Conservation (phyloP, 78 protist species). For the Mastigamoeba balamuthi region DNA sequence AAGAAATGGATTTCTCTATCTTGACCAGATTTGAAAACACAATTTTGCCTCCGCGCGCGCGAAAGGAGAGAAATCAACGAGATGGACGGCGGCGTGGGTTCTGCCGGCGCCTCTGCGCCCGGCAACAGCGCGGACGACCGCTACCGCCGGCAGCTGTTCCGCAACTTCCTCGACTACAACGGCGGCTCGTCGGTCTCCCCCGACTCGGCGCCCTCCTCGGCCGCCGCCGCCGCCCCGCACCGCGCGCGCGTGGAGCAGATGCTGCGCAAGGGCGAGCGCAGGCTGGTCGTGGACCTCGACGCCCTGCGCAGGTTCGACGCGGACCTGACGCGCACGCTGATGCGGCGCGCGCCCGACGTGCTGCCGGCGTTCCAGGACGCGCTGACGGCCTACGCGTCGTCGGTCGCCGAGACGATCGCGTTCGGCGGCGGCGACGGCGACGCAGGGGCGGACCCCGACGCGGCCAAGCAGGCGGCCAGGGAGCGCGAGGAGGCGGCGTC, state of each 20-base stretch:
- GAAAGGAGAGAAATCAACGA: too few relatives aligned
- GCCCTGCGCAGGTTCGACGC: slow-evolving; percentile 9
- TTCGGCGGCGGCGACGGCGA: background rate
- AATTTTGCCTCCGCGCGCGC: too few relatives aligned
- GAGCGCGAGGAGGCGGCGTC: background rate
- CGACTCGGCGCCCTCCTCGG: too few relatives aligned
- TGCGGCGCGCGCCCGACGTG: slow-evolving; percentile 1
- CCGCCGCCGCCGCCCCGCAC: too few relatives aligned
- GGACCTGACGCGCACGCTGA: background rate
- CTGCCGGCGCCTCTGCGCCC: too few relatives aligned
- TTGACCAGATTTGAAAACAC: too few relatives aligned
- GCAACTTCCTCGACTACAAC: too few relatives aligned
- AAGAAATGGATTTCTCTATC: background rate
- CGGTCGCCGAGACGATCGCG: background rate
- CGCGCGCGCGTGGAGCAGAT: slow-evolving; percentile 8
- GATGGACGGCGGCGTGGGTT: too few relatives aligned
- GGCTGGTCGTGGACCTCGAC: slow-evolving; percentile 31
- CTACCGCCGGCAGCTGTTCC: too few relatives aligned
- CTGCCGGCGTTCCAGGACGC: slow-evolving; percentile 38
- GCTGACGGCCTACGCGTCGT: slow-evolving; percentile 1
- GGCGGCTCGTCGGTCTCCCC: too few relatives aligned
- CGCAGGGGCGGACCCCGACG: background rate
- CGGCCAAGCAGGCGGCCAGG: background rate
- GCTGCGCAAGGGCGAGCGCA: background rate
- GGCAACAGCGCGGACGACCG: too few relatives aligned